Evolutionary conservation across 177 flowering plant genomes (phyloP).

Genomic region (Vitis hybrid): DNA sequence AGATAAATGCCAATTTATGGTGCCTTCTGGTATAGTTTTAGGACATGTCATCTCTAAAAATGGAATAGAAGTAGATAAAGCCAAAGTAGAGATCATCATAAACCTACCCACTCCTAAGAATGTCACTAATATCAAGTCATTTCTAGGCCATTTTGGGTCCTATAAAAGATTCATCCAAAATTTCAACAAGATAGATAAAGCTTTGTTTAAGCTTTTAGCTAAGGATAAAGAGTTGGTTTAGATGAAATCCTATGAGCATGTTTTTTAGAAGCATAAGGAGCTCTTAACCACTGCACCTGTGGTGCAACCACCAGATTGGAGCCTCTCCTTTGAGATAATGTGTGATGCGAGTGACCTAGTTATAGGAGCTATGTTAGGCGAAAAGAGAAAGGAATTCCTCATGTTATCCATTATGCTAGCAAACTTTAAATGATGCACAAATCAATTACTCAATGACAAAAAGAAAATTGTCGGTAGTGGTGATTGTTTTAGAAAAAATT

Average conservation of each 20-base stretch:
- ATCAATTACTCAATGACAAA: neutral
- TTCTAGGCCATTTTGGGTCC: no score
- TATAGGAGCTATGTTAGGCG: slow-evolving; percentile 16
- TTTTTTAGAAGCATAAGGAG: slow-evolving; percentile 7
- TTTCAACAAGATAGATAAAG: no score
- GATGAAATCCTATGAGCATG: neutral
- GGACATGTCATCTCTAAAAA: no score
- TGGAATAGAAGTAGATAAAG: no score
- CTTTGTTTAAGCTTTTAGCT: no score
- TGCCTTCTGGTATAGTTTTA: no score
- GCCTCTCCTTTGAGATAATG: slow-evolving; percentile 15
- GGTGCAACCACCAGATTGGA: slow-evolving; percentile 3
- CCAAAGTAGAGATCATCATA: no score
- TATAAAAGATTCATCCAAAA: no score
- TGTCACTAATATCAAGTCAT: no score
- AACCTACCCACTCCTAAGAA: no score
- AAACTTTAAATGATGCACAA: slow-evolving; percentile 1
- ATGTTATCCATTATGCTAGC: slow-evolving; percentile 16
- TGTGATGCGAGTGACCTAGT: slow-evolving; percentile 16
- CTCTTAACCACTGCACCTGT: neutral
- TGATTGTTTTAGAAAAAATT: slow-evolving; percentile 13
- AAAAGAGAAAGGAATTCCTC: neutral
- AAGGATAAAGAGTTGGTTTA: no score
- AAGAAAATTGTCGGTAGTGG: neutral
- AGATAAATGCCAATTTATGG: no score